These are phyloP conservation scores for Capsicum rhomboideum DNA, from an alignment of 257 asterid genomes.

Conservation along the genomic window DNA sequence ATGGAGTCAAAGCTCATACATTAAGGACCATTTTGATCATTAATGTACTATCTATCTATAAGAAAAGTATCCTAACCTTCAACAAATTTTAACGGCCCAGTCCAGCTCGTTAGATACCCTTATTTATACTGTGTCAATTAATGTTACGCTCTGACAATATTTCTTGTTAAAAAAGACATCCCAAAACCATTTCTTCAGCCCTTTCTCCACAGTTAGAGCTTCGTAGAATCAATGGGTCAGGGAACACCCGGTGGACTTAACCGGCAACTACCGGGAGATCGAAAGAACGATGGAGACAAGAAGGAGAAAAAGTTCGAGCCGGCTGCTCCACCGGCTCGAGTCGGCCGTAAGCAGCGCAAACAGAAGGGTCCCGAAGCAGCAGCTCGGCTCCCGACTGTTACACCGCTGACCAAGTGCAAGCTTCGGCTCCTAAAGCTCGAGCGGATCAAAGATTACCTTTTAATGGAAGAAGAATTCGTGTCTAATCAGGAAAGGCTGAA, in stretches of 20 bases:
- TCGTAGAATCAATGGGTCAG: constrained; percentile 50
- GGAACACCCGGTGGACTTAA: constrained; percentile 89
- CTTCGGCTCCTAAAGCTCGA: constrained; percentile 69
- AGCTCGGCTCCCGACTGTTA: constrained; percentile 67
- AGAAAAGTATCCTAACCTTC: no score
- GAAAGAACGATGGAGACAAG: constrained; percentile 73
- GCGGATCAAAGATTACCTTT: constrained; percentile 61
- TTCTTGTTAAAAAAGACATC: neutral
- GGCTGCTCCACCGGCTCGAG: constrained; percentile 88
- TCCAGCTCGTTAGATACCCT: neutral
- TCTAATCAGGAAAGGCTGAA: constrained; percentile 84
- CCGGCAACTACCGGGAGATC: constrained; percentile 70
- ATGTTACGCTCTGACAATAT: neutral
- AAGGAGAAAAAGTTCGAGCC: constrained; percentile 86
- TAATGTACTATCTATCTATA: no score
- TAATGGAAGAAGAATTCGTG: constrained; percentile 91
- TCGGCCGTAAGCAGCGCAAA: constrained; percentile 87
- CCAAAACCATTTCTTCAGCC: neutral
- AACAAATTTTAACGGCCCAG: neutral
- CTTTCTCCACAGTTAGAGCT: neutral
- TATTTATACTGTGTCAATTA: neutral
- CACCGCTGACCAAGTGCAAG: constrained; percentile 73
- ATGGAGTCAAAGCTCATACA: no score
- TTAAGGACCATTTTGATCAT: no score
- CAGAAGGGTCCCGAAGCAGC: constrained; percentile 89